phyloP scores from a whole-genome alignment of 768 basidiomycete species.

The Lentinula edodes region DNA sequence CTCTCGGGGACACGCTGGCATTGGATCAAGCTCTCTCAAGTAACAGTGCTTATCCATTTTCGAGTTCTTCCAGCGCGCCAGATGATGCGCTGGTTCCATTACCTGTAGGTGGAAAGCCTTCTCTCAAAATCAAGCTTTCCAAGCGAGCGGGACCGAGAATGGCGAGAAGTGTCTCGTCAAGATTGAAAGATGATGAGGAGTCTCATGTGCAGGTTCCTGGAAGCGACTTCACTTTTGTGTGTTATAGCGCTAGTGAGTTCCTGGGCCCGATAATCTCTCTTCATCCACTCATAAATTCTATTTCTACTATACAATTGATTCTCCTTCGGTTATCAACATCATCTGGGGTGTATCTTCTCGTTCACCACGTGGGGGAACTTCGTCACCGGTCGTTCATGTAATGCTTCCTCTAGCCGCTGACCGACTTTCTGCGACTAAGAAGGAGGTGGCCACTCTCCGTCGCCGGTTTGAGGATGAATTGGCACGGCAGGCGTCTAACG shows the following conservation, averaged over 20 bases:
- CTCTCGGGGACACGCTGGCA: slow-evolving; percentile 28
- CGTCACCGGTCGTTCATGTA: neutral
- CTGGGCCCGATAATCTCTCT: neutral
- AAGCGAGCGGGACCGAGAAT: slow-evolving; percentile 47
- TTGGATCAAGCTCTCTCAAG: neutral
- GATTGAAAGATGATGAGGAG: slow-evolving; percentile 32
- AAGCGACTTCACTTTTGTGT: slow-evolving; percentile 55
- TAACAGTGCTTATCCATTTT: neutral
- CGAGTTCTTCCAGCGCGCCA: neutral
- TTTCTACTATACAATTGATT: neutral
- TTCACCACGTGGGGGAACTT: neutral
- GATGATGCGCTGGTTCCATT: neutral
- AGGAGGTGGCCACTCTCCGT: slow-evolving; percentile 62
- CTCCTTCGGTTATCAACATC: neutral
- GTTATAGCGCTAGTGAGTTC: slow-evolving; percentile 68
- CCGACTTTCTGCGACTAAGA: slow-evolving; percentile 60
- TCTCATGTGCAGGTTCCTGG: slow-evolving; percentile 41
- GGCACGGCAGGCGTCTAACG: slow-evolving; percentile 49
- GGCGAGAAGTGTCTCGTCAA: slow-evolving; percentile 35
- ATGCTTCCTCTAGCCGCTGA: slow-evolving; percentile 53
- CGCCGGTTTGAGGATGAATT: slow-evolving; percentile 71
- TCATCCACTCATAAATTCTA: neutral
- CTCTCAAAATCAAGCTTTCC: slow-evolving; percentile 46
- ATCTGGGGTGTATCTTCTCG: neutral
- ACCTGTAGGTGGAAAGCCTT: neutral